Percentiles rank a stretch among this genome's conserved stretches.
Conservation (phyloP, 768 basidiomycete genomes). For the Phaeotremella fagi region DNA sequence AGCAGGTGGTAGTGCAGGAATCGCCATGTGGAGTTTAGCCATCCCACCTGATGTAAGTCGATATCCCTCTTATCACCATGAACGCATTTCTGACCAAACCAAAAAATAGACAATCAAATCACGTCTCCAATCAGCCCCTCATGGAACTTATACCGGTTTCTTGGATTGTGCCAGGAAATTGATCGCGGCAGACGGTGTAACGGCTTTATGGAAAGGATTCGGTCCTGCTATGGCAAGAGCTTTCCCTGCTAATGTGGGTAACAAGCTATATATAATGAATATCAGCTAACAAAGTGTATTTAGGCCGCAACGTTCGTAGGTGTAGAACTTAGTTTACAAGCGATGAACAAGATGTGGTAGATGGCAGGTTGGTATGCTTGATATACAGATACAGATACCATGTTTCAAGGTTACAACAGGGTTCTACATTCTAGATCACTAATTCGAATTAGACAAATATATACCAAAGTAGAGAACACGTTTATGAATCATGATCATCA, state of each 20-base stretch:
- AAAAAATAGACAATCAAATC: conserved; percentile 80
- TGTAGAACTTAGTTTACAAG: conserved; percentile 81
- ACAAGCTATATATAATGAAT: conserved; percentile 52
- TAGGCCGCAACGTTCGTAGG: conserved; percentile 56
- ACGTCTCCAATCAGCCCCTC: conserved; percentile 90
- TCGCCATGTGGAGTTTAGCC: conserved; percentile 97
- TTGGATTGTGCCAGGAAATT: conserved; percentile 89
- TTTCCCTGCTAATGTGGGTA: conserved; percentile 95
- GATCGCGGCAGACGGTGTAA: conserved; percentile 77
- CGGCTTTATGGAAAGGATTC: conserved; percentile 92
- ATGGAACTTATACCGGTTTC: conserved; percentile 92
- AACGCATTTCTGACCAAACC: no score
- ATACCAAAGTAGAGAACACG: background rate
- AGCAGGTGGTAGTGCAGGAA: conserved; percentile 89
- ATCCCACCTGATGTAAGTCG: conserved; percentile 88
- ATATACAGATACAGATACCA: no score
- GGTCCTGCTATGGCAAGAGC: conserved; percentile 92
- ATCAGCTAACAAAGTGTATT: background rate
- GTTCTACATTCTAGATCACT: background rate
- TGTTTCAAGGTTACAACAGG: background rate
- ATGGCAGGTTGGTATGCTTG: background rate
- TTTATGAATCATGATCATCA: background rate
- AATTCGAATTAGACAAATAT: background rate
- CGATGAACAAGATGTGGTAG: conserved; percentile 63
- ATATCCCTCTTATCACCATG: background rate